Base-by-base conservation (phyloP, 768 basidiomycete species). In the Phylloporus rhodoxanthus region DNA sequence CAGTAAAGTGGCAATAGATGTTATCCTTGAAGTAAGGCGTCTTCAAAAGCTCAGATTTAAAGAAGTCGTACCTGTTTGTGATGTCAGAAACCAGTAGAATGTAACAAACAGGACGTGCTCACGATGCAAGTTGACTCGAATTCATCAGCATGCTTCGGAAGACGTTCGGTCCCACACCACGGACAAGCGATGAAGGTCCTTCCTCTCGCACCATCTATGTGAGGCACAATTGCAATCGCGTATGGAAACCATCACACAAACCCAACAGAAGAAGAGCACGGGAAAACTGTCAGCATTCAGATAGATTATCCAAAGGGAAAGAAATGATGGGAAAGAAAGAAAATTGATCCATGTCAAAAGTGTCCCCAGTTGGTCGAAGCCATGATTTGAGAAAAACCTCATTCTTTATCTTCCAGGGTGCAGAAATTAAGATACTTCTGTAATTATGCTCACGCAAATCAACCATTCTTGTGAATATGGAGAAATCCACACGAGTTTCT, bases 61-160 rank as follows among this genome's bases (percentile, higher is more conserved):
- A 91, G 66, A 87, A 91, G 66, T 95, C 92, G 61, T 95, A 95
- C 10, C 86, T 90, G 15, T 30, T 49, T 4, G 15, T 2, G 1
- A 17, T 2, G 14, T 60, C 17, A 50, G 21, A 30, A 17, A 28
- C 15, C 5, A 21, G 43, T n/a, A 11, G 11, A 13, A 5, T 19
- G 17, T 36, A 13, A 13, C 14, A 15, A 11, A 13, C 2, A 26
- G 8, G 19, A 19, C 1, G 10, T 2, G 74, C 87, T 65, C 64
- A 90, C 82, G 90, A 91, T 1, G 90, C 91, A 21, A 94, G 81
- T 65, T 95, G 91, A 70, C 85, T 87, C 43, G 89, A 88, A 65
- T 93, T 94, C 91, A 93, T 93, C 54, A 94, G 67, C 13, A 92
- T 61, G 1, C 91, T 85, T 64, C 91, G 79, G 65, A 92, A 84